Evolutionary conservation across 2,329 filamentous ascomycete genomes (phyloP), one percentile per base, ranked within the genome.

Genomic region (Helicocarpus griseus): DNA sequence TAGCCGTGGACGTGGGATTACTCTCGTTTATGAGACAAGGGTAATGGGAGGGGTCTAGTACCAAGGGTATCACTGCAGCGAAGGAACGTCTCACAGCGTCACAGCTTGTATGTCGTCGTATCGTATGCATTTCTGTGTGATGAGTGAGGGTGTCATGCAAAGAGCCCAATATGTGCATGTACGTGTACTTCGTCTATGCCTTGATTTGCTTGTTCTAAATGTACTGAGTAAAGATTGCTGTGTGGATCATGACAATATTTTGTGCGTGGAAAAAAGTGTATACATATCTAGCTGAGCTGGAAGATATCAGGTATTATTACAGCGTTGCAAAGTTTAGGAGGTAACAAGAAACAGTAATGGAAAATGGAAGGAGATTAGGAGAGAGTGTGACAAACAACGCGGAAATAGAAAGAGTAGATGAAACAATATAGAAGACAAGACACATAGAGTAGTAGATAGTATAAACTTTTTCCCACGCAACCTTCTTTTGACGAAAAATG

Each of bases 241-340:
- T 31, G 36, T 22, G 21, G 36, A 21, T n/a, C n/a, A n/a, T n/a
- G n/a, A n/a, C n/a, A n/a, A n/a, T n/a, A 39, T 41, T 41, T 17
- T 29, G 14, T 13, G 48, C n/a, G 22, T 19, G 22, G 8, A 28
- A 17, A 36, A 33, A 43, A 31, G 11, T 46, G 44, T 46, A 35
- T 24, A 35, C 44, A 46, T 8, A 22, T 46, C 44, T 46, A 46
- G 29, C 44, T 49, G 21, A 28, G 26, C 38, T 38, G n/a, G n/a
- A n/a, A 14, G 26, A n/a, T 31, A 38, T 41, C 33, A 39, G 6
- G n/a, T 40, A 21, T 22, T 31, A 21, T 31, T 49, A 41, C 36
- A 22, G 33, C 35, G 31, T 41, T 49, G 21, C 36, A 40, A 17
- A 21, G 19, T 13, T 45, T 14, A 24, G 4, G 35, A 19, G 17